A percentile compares a stretch with the other conserved stretches of the same genome.
phyloP scores from a whole-genome alignment of 2,329 filamentous ascomycete species.

The Fusarium anthophilum region DNA sequence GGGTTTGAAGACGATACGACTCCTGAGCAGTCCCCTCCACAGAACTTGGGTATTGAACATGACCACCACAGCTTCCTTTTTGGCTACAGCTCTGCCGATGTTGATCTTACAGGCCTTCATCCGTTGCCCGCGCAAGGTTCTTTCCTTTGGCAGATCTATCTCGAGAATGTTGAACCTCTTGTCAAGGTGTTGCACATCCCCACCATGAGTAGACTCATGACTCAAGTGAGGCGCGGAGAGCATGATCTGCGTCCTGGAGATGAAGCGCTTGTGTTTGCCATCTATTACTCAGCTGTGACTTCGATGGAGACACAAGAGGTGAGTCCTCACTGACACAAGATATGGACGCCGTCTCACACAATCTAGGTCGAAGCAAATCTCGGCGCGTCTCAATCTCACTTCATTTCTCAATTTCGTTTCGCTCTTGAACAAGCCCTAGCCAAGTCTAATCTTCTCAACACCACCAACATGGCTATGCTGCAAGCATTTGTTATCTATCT shows the following conservation, averaged over 20 bases:
- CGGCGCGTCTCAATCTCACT: constrained; percentile 25
- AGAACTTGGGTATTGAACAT: neutral
- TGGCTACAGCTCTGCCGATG: constrained; percentile 27
- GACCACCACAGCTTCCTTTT: constrained; percentile 35
- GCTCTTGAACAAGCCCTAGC: constrained; percentile 34
- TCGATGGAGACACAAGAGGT: constrained; percentile 29
- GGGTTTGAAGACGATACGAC: constrained; percentile 26
- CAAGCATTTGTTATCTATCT: constrained; percentile 33
- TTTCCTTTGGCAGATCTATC: constrained; percentile 33
- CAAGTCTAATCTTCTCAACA: constrained; percentile 34
- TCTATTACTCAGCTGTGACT: constrained; percentile 27
- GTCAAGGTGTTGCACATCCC: constrained; percentile 33
- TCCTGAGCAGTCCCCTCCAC: constrained; percentile 30
- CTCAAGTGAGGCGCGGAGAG: constrained; percentile 22
- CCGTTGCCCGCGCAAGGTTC: constrained; percentile 22
- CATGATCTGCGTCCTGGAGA: constrained; percentile 26
- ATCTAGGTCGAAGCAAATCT: constrained; percentile 24
- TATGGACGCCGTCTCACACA: neutral
- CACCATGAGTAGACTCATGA: constrained; percentile 31
- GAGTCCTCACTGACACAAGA: neutral
- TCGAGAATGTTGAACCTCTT: constrained; percentile 33
- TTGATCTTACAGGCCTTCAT: constrained; percentile 22
- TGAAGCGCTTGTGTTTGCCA: constrained; percentile 32
- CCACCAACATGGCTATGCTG: constrained; percentile 28
- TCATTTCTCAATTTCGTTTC: constrained; percentile 31